Evolutionary conservation across 257 asterid species (phyloP), one percentile per base, ranked within the genome.

Genomic region (Fraxinus excelsior): DNA sequence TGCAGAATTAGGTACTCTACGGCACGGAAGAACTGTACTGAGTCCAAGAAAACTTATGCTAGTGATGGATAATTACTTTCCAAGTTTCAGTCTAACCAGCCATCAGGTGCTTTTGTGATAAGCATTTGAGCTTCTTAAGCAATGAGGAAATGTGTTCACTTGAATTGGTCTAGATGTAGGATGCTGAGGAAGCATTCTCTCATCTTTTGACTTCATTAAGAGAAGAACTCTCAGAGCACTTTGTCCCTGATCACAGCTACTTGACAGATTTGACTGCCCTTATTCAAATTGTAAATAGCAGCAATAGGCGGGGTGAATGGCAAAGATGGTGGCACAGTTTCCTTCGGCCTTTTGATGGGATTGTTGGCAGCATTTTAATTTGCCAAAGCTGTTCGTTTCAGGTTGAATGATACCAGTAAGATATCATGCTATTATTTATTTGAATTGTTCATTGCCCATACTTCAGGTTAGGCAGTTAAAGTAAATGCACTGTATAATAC

Each of bases 121-220:
- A 53, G 51, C 73, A 67, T 67, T 72, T 29, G 18, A 72, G 26
- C 25, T 31, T 79, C 53, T 62, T 75, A 66, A 71, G 78, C 67
- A 28, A 67, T 76, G 65, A 44, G 23, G 51, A 42, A 74, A 31
- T 31, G 21, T 32, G 18, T 5, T 18, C 16, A 73, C 81, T 79
- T 66, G 5, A n/a, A 70, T 32, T 78, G 53, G 31, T 85, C 37
- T 77, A 53, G 73, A 32, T 84, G 79, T 86, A 95, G 99, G 98
- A 93, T 82, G 97, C 99, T 5, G 99, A 95, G 87, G 99, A 95
- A 86, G 98, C 99, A 75, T 84, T 95, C 80, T 86, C 88, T 80
- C 94, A 86, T 83, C 91, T 95, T 75, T 67, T 95, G 46, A 89
- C 96, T 78, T 86, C 91, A 49, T 80, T 95, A 85, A 86, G 98